Percentiles rank a stretch among this genome's conserved stretches.
Conservation (phyloP, 345 rosid species). For the Adansonia digitata region DNA sequence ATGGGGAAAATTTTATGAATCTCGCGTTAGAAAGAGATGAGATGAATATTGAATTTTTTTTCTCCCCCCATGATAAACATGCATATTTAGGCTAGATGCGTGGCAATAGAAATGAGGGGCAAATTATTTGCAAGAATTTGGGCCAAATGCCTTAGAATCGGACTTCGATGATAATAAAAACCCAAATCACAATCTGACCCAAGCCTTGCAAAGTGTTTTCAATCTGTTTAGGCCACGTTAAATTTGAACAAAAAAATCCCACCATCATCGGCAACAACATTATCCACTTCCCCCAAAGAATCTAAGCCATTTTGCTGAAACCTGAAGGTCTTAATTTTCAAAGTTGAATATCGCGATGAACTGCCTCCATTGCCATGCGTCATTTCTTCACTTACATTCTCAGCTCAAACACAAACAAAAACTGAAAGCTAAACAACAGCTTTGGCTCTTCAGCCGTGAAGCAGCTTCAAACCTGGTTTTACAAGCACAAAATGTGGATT, state of each 20-base stretch:
- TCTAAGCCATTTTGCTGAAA: not conserved
- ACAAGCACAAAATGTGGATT: not conserved
- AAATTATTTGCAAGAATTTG: no score
- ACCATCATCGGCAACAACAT: not conserved
- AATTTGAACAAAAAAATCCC: not conserved
- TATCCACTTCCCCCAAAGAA: not conserved
- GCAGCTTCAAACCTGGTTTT: not conserved
- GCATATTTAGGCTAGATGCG: no score
- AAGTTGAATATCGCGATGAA: not conserved
- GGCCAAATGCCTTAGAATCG: not conserved
- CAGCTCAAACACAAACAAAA: constrained; percentile 1
- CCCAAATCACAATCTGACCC: not conserved
- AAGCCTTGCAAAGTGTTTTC: not conserved
- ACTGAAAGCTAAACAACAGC: not conserved
- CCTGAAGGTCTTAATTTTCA: not conserved
- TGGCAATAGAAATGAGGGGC: no score
- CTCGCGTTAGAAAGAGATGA: no score
- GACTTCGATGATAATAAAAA: not conserved
- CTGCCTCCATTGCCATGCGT: constrained; percentile 9
- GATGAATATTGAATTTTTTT: no score
- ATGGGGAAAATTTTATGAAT: no score
- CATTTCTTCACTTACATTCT: constrained; percentile 9
- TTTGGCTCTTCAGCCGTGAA: not conserved
- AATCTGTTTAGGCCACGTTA: not conserved
- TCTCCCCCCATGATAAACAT: no score